phyloP scores from a whole-genome alignment of 148 eudicot genomes.

The Camellia sinensis region DNA sequence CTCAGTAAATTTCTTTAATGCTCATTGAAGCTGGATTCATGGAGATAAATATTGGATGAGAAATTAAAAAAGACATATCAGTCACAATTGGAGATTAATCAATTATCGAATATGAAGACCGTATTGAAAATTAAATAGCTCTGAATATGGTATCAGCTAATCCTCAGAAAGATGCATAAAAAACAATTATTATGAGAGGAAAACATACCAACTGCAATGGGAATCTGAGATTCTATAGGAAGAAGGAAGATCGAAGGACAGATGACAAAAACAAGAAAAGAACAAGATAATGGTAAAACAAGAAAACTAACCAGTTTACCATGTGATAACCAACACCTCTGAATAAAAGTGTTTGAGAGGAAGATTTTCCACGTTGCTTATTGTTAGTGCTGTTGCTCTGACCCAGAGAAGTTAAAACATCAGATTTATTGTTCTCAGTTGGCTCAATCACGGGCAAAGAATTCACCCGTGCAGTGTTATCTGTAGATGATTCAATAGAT shows the following conservation, averaged over 20 bases:
- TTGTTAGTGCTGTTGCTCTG: conserved; percentile 39
- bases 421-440: conserved; percentile 34
- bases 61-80: not conserved
- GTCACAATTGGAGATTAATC: not conserved
- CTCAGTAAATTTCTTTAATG: not conserved
- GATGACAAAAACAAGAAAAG: not conserved
- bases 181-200: not conserved
- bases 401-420: conserved; percentile 31
- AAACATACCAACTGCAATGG: not conserved
- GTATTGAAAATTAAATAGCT: conserved; percentile 3
- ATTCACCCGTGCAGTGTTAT: conserved; percentile 26
- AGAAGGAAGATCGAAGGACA: not conserved
- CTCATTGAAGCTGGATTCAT: not conserved
- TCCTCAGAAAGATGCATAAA: not conserved
- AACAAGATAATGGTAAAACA: not conserved
- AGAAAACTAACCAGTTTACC: conserved; percentile 86
- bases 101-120: not conserved
- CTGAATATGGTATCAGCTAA: not conserved
- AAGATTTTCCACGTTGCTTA: conserved; percentile 58
- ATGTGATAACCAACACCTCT: conserved; percentile 88
- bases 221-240: not conserved
- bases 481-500: conserved; percentile 35
- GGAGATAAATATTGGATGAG: not conserved
- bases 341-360: conserved; percentile 55
- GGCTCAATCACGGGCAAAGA: conserved; percentile 31